These are phyloP conservation scores for Beauveria sp. DNA, from an alignment of 2,329 filamentous ascomycete species.

Conservation along the genomic window DNA sequence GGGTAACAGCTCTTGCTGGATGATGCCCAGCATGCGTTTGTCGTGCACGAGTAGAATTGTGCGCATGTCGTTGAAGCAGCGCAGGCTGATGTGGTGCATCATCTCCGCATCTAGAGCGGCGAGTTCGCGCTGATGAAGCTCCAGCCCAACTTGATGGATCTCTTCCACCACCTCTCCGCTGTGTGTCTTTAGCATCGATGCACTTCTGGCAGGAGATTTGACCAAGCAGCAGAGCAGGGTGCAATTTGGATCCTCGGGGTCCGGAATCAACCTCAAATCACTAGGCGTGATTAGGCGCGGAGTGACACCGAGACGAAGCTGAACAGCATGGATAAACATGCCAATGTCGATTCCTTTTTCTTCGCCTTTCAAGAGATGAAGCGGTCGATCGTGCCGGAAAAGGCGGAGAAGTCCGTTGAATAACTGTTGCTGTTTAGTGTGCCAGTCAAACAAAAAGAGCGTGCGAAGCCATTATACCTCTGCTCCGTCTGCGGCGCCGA, in stretches of 20 bases:
- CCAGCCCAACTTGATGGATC: slow-evolving; percentile 30
- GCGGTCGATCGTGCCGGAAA: slow-evolving; percentile 21
- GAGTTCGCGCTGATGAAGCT: slow-evolving; percentile 32
- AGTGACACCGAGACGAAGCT: slow-evolving; percentile 21
- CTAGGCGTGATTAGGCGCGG: slow-evolving; percentile 26
- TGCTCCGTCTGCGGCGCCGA: slow-evolving; percentile 19
- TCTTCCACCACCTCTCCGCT: slow-evolving; percentile 24
- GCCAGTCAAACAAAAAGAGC: not conserved
- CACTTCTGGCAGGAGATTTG: not conserved
- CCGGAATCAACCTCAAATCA: slow-evolving; percentile 26
- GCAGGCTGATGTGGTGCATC: slow-evolving; percentile 26
- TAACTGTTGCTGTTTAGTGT: slow-evolving; percentile 19
- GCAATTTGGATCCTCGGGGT: slow-evolving; percentile 14
- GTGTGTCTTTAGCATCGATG: slow-evolving; percentile 13
- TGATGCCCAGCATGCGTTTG: slow-evolving; percentile 34
- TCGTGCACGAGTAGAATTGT: slow-evolving; percentile 34
- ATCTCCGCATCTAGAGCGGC: slow-evolving; percentile 23
- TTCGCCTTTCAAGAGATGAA: slow-evolving; percentile 31
- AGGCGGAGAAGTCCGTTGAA: slow-evolving; percentile 23
- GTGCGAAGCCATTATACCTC: slow-evolving; percentile 14
- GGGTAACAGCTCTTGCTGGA: slow-evolving; percentile 26
- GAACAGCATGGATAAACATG: slow-evolving; percentile 27
- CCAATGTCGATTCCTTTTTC: slow-evolving; percentile 32
- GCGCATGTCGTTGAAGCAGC: slow-evolving; percentile 34
- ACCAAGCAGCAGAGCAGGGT: slow-evolving; percentile 22